Conservation (phyloP, 805 yeast species). For the Starmerella apis region DNA sequence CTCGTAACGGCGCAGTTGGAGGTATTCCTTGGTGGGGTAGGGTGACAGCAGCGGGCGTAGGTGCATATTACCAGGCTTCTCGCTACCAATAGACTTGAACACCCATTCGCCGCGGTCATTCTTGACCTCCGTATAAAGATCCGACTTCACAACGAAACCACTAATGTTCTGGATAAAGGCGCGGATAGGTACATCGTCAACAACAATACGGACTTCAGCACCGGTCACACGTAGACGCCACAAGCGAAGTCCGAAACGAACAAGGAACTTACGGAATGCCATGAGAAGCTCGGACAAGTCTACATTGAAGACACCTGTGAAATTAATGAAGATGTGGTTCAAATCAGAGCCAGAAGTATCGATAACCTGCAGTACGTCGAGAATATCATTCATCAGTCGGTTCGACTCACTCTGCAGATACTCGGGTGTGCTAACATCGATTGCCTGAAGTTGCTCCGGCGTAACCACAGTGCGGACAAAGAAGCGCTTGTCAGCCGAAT, state of each 20-base stretch:
- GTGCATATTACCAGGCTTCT: constrained; percentile 90
- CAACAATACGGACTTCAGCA: constrained; percentile 93
- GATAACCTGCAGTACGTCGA: constrained; percentile 87
- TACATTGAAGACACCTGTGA: constrained; percentile 89
- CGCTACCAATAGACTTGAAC: constrained; percentile 74
- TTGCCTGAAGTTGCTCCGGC: constrained; percentile 84
- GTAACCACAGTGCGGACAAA: constrained; percentile 95
- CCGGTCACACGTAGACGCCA: constrained; percentile 95
- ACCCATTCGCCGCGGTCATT: constrained; percentile 93
- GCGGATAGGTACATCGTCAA: constrained; percentile 92
- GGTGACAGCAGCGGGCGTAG: constrained; percentile 91
- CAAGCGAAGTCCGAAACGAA: constrained; percentile 91
- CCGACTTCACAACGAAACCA: constrained; percentile 94
- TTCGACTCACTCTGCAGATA: constrained; percentile 94
- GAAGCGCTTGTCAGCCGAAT: constrained; percentile 86
- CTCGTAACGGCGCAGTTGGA: constrained; percentile 96
- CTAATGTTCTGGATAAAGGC: constrained; percentile 94
- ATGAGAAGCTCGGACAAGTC: constrained; percentile 93
- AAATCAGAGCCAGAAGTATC: constrained; percentile 92
- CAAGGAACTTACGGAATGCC: constrained; percentile 95
- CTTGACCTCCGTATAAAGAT: constrained; percentile 87
- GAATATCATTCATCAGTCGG: constrained; percentile 87
- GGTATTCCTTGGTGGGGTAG: constrained; percentile 93
- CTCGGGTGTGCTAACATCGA: constrained; percentile 80
- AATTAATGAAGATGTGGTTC: constrained; percentile 94